Conservation (phyloP, 2,329 filamentous ascomycete genomes). For the Niveomyces coronatus region DNA sequence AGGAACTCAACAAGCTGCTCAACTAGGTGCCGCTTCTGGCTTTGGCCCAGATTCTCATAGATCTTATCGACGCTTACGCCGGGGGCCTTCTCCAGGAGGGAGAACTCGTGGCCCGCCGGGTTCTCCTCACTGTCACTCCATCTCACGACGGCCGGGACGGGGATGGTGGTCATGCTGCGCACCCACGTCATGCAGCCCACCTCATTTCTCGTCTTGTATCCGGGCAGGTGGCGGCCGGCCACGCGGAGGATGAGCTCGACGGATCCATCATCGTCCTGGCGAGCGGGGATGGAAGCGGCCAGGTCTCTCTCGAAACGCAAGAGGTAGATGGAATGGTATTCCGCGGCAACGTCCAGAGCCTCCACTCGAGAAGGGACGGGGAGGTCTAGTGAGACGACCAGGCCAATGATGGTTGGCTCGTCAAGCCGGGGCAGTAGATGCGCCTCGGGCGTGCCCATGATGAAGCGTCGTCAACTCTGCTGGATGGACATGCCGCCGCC, state of each 20-base stretch:
- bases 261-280: conserved; percentile 4
- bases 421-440: no score
- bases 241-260: conserved; percentile 22
- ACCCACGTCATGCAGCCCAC: conserved; percentile 26
- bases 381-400: conserved; percentile 8
- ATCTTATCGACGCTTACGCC: conserved; percentile 20
- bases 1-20: conserved; percentile 21
- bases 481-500: no score
- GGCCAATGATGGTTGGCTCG: no score
- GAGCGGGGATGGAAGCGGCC: background rate
- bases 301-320: conserved; percentile 11
- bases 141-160: conserved; percentile 21
- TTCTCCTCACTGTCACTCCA: conserved; percentile 20
- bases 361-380: conserved; percentile 12
- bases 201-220: conserved; percentile 27
- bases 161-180: conserved; percentile 21
- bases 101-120: conserved; percentile 22
- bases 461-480: no score
- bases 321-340: conserved; percentile 19
- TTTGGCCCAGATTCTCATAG: conserved; percentile 16
- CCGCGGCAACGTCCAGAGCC: conserved; percentile 13
- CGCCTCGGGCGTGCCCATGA: no score
- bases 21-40: conserved; percentile 15
- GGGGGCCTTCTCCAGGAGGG: conserved; percentile 18
- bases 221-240: conserved; percentile 24